Base-by-base conservation (phyloP, 2,329 filamentous ascomycete species). In the Aspergillus cejpii region DNA sequence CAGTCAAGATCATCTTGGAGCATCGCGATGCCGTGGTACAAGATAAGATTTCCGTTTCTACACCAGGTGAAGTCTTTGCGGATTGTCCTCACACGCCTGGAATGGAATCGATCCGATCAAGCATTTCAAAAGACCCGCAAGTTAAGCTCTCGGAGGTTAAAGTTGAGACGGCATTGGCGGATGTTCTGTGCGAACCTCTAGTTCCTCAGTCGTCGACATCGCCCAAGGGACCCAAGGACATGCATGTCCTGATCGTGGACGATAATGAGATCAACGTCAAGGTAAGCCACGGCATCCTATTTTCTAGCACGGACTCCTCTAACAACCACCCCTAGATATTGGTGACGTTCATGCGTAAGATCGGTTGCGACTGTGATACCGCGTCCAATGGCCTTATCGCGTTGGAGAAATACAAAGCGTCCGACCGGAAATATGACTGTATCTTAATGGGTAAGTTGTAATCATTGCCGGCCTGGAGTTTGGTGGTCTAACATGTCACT, bases 221-320 rank as follows among this genome's bases (percentile, higher is more conserved):
- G 6, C n/a, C 24, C 3, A 39, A 45, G 19, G 24, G 33, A 2
- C 31, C 31, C 3, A 37, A 39, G 10, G 17, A 37, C 40, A 47
- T 44, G 24, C 57, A 55, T 39, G 51, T 68, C 7, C 56, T 69
- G 1, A 53, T 70, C 2, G 67, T 70, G 1, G 67, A 69, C 44
- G 67, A 69, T 43, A 69, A 69, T 43, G 56, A 60, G 2, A 67
- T 70, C 43, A 69, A 70, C 36, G 53, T 67, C 2, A 58, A 57
- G 48, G 57, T 61, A 3, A 12, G 37, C 14, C 3, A 3, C 10
- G 15, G 11, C n/a, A n/a, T 17, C 19, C 8, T 11, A 10, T 14
- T 4, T 1, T 6, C 14, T n/a, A n/a, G 1, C 8, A n/a, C 11
- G 12, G 23, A 12, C 7, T 5, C 12, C n/a, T 41, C 23, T 34